Base-by-base conservation (phyloP, 306 rosid species). In the Quercus glauca region DNA sequence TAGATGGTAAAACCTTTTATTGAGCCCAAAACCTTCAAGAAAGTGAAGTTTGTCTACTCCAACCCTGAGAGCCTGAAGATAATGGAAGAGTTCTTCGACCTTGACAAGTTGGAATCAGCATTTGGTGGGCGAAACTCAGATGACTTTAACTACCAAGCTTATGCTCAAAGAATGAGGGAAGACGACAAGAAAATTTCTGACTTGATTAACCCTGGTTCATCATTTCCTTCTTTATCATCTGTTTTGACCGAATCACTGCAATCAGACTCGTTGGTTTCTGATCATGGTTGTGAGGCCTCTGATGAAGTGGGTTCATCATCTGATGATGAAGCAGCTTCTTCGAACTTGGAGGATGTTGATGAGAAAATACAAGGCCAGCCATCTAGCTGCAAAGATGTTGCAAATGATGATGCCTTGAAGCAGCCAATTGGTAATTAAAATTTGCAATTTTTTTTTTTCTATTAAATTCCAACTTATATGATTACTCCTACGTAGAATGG, bases 1-100 rank as follows among this genome's bases (percentile, higher is more conserved):
- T 87, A 93, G 97, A 80, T 91, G 90, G 93, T 90, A 79, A 93
- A 90, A 70, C 95, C 94, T 75, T 93, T 93, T 85, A 77, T 93
- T 43, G 98, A 93, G 74, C 81, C 83, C 2, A 89, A 85, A 79
- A 93, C 98, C 28, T 76, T 60, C 84, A 87, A 80, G 83, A 93
- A 91, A 86, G 93, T 84, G 83, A 87, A 29, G 80, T 90, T 93
- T 82, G 92, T 85, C 57, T 91, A 90, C 86, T 83, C 97, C 76
- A 86, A 90, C 84, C 86, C 84, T 8, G 88, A 69, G 71, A 88
- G 95, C 81, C 76, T 75, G 82, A 74, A 45, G 92, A 76, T 82
- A 70, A 87, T 93, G 89, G 88, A 88, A 79, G 97, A 93, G 73
- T 51, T 87, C 57, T 90, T 93, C 37, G 83, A 87, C 76, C 67